Conservation (phyloP, 2,329 filamentous ascomycete genomes). For the Pseudopithomyces chartarum region DNA sequence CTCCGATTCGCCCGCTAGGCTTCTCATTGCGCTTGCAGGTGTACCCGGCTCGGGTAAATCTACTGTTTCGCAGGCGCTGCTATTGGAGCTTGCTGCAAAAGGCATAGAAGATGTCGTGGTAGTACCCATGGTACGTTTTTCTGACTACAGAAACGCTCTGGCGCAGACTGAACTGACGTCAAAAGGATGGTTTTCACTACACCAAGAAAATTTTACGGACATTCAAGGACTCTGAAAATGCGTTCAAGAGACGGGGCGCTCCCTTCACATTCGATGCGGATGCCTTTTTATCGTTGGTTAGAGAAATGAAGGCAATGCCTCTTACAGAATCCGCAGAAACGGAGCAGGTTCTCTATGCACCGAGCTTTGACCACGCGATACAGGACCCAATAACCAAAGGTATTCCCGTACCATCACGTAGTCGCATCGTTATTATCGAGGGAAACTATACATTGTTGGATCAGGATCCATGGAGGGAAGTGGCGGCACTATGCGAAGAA, state of each 20-base stretch:
- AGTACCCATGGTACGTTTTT: constrained; percentile 30
- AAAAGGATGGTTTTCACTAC: constrained; percentile 34
- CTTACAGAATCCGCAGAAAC: constrained; percentile 21
- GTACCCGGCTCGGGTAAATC: constrained; percentile 35
- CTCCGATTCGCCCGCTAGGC: constrained; percentile 22
- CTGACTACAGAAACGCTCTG: background rate
- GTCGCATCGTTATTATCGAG: constrained; percentile 28
- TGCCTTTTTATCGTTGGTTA: constrained; percentile 23
- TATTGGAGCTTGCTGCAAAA: constrained; percentile 24
- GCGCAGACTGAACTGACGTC: background rate
- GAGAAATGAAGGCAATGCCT: constrained; percentile 17
- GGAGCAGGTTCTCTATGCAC: constrained; percentile 22
- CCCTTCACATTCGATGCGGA: constrained; percentile 33
- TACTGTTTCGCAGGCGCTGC: constrained; percentile 28
- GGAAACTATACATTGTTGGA: constrained; percentile 31
- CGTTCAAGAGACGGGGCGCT: constrained; percentile 30
- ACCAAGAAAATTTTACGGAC: constrained; percentile 22
- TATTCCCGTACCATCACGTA: constrained; percentile 25
- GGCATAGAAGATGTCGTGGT: constrained; percentile 24
- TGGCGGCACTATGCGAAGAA: background rate
- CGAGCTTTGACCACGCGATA: constrained; percentile 31
- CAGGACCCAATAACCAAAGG: constrained; percentile 27
- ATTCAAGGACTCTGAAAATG: constrained; percentile 23
- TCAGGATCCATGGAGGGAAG: background rate
- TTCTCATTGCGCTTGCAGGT: constrained; percentile 32